Evolutionary conservation across 2,329 filamentous ascomycete species (phyloP).

Genomic region (Penicillium vulpinum): DNA sequence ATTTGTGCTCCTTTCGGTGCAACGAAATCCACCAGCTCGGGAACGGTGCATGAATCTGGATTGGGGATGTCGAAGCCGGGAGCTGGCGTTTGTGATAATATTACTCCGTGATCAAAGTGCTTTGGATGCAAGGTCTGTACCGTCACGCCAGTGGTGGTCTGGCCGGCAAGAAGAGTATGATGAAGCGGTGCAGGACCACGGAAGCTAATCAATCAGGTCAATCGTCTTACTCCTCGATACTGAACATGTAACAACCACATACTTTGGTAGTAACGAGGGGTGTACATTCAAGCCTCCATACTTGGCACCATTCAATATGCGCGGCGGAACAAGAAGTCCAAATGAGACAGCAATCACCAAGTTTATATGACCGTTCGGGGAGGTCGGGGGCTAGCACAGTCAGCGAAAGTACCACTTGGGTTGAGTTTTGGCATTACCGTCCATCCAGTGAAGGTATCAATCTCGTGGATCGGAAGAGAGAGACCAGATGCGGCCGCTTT

Average conservation of each 20-base stretch:
- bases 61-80: constrained; percentile 58
- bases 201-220: constrained; percentile 53
- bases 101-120: constrained; percentile 74
- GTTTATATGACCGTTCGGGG: constrained; percentile 57
- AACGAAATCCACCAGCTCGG: constrained; percentile 56
- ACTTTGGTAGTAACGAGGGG: constrained; percentile 86
- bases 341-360: constrained; percentile 92
- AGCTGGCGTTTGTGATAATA: constrained; percentile 68
- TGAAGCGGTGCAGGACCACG: constrained; percentile 85
- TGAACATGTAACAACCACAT: constrained; percentile 27
- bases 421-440: constrained; percentile 51
- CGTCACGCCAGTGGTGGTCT: constrained; percentile 68
- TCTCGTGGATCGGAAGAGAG: constrained; percentile 67
- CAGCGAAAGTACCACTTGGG: constrained; percentile 15
- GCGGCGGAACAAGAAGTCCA: constrained; percentile 79
- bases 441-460: constrained; percentile 83
- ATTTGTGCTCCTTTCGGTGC: constrained; percentile 68
- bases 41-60: constrained; percentile 48
- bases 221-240: neutral
- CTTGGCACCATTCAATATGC: constrained; percentile 67
- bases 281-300: constrained; percentile 94
- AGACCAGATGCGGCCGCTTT: constrained; percentile 64
- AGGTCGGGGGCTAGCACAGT: constrained; percentile 54
- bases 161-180: constrained; percentile 69
- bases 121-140: constrained; percentile 80